phyloP scores from a whole-genome alignment of 768 basidiomycete species.

The Sutorius australiensis region DNA sequence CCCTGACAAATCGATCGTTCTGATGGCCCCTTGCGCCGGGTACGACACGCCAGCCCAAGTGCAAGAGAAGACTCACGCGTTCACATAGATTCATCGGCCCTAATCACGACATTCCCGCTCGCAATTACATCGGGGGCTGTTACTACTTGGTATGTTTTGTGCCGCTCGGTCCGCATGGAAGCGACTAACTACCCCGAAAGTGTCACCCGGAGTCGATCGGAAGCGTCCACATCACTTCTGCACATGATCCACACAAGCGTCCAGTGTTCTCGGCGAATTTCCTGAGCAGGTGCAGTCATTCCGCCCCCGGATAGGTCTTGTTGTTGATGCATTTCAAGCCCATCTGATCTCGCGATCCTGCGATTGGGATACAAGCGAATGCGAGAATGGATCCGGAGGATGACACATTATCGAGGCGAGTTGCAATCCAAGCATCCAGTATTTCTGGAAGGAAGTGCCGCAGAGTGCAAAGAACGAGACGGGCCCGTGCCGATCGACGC shows the following conservation, averaged over 20 bases:
- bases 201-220: slow-evolving; percentile 46
- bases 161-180: neutral
- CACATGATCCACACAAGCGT: slow-evolving; percentile 36
- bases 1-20: slow-evolving; percentile 54
- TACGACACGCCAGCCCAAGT: slow-evolving; percentile 14
- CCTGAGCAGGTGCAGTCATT: slow-evolving; percentile 39
- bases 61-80: neutral
- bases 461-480: slow-evolving; percentile 18
- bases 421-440: slow-evolving; percentile 13
- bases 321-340: slow-evolving; percentile 7
- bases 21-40: slow-evolving; percentile 42
- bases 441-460: slow-evolving; percentile 24
- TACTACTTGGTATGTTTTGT: slow-evolving; percentile 30
- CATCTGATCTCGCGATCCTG: slow-evolving; percentile 25
- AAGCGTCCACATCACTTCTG: slow-evolving; percentile 45
- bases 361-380: slow-evolving; percentile 27
- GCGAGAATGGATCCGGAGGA: slow-evolving; percentile 34
- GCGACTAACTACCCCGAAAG: slow-evolving; percentile 8
- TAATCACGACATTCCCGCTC: slow-evolving; percentile 7
- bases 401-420: slow-evolving; percentile 40
- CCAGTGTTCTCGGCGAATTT: slow-evolving; percentile 45
- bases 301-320: neutral
- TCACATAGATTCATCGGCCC: slow-evolving; percentile 8
- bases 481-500: slow-evolving; percentile 23
- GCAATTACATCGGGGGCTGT: slow-evolving; percentile 15